Percentiles rank a stretch among this genome's conserved stretches.
Evolutionary conservation across 2,329 filamentous ascomycete genomes (phyloP).

Genomic region (Colletotrichum sp.): DNA sequence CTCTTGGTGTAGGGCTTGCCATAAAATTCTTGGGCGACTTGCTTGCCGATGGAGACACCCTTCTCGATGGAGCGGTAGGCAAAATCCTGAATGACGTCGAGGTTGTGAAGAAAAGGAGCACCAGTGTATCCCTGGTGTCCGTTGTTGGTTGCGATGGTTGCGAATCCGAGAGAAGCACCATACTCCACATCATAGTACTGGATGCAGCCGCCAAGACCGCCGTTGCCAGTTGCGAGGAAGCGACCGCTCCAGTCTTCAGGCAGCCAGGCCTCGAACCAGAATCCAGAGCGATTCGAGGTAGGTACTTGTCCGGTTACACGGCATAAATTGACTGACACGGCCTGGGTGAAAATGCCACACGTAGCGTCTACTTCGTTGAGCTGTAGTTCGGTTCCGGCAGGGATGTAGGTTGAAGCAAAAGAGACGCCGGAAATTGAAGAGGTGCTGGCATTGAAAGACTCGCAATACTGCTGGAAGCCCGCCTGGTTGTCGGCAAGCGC

Average conservation of each 20-base stretch:
- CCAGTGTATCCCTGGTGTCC: slow-evolving; percentile 50
- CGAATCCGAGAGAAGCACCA: slow-evolving; percentile 44
- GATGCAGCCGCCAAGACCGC: slow-evolving; percentile 51
- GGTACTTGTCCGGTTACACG: slow-evolving; percentile 32
- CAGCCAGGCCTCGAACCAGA: slow-evolving; percentile 52
- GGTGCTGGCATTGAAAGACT: slow-evolving; percentile 28
- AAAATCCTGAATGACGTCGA: slow-evolving; percentile 41
- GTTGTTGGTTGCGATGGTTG: slow-evolving; percentile 52
- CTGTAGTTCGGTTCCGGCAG: slow-evolving; percentile 35
- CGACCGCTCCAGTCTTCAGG: slow-evolving; percentile 49
- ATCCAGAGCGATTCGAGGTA: slow-evolving; percentile 45
- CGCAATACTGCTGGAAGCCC: slow-evolving; percentile 18
- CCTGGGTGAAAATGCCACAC: slow-evolving; percentile 32
- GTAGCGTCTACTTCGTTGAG: slow-evolving; percentile 39
- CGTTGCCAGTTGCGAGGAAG: slow-evolving; percentile 53
- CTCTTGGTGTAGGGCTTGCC: slow-evolving; percentile 33
- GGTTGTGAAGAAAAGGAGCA: slow-evolving; percentile 36
- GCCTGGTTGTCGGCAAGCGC: background rate
- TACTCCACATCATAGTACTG: slow-evolving; percentile 50
- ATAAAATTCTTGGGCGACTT: slow-evolving; percentile 54
- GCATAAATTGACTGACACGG: slow-evolving; percentile 29
- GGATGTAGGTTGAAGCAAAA: slow-evolving; percentile 15
- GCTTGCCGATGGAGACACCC: slow-evolving; percentile 45
- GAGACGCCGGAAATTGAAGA: slow-evolving; percentile 30
- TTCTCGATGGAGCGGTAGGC: slow-evolving; percentile 32